These are phyloP conservation scores for Phytophthora capsici DNA, from an alignment of 352 stramenopile species.

Conservation along the genomic window DNA sequence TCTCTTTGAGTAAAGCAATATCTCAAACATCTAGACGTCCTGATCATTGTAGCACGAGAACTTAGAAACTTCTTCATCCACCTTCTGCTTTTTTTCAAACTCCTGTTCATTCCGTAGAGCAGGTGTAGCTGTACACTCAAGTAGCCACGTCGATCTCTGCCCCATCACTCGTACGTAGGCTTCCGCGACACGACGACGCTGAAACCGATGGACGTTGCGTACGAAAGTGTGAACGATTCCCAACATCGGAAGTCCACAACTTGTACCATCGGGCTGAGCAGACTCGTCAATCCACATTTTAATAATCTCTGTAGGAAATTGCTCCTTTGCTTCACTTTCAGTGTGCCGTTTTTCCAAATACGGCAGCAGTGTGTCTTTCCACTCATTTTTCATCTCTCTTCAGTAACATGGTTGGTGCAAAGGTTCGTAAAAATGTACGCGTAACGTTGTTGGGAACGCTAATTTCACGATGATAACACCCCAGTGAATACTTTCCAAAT, in stretches of 20 bases:
- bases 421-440: no score
- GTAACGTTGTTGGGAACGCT: no score
- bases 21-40: no score
- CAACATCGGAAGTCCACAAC: not conserved
- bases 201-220: not conserved
- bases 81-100: not conserved
- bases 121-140: not conserved
- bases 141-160: no score
- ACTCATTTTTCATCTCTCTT: no score
- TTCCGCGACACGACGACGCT: not conserved
- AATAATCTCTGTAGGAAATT: not conserved
- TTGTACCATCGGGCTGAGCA: no score
- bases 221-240: not conserved
- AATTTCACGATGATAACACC: no score
- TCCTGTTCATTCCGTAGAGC: not conserved
- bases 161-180: not conserved
- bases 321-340: not conserved
- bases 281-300: slow-evolving; percentile 1
- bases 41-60: no score
- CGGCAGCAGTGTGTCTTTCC: no score
- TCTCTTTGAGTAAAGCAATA: no score
- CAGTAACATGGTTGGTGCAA: no score
- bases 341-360: not conserved
- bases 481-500: not conserved
- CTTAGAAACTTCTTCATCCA: not conserved